These are phyloP conservation scores for Chaetomium sp. DNA, from an alignment of 2,329 filamentous ascomycete genomes.

Conservation along the genomic window DNA sequence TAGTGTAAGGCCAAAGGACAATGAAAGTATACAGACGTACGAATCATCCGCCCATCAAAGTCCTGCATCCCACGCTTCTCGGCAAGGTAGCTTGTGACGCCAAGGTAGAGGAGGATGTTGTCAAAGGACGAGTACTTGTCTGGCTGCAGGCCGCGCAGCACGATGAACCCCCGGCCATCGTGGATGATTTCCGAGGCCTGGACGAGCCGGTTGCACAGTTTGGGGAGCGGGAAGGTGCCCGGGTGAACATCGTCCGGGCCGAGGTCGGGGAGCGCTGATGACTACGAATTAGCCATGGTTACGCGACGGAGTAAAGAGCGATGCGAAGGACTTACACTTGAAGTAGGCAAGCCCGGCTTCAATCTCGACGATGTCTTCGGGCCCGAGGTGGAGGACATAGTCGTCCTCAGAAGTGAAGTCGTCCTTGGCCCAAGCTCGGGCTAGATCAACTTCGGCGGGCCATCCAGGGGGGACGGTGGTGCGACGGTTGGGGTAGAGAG, in stretches of 20 bases:
- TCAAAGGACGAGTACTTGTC: constrained; percentile 47
- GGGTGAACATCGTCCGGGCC: constrained; percentile 29
- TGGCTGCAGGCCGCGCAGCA: constrained; percentile 48
- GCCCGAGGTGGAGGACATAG: constrained; percentile 28
- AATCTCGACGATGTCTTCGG: constrained; percentile 33
- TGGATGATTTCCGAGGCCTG: constrained; percentile 30
- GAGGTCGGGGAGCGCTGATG: constrained; percentile 9
- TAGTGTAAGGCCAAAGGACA: neutral
- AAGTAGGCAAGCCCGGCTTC: constrained; percentile 31
- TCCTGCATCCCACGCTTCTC: constrained; percentile 43
- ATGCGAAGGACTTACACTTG: constrained; percentile 25
- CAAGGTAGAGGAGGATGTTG: constrained; percentile 49
- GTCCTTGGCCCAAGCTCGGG: constrained; percentile 30
- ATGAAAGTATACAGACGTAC: constrained; percentile 16
- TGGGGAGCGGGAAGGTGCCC: constrained; percentile 34
- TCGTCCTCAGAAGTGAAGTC: constrained; percentile 33
- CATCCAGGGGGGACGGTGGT: constrained; percentile 33
- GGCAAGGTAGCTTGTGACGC: constrained; percentile 50
- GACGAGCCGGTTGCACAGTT: constrained; percentile 26
- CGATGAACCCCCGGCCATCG: constrained; percentile 44
- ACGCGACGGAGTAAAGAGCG: neutral
- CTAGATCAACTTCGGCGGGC: constrained; percentile 25
- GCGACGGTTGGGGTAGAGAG: constrained; percentile 28
- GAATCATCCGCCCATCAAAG: constrained; percentile 36
- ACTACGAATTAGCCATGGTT: neutral